Evolutionary conservation across 805 yeast genomes (phyloP).

Genomic region (Cyberlindnera subsufficiens): DNA sequence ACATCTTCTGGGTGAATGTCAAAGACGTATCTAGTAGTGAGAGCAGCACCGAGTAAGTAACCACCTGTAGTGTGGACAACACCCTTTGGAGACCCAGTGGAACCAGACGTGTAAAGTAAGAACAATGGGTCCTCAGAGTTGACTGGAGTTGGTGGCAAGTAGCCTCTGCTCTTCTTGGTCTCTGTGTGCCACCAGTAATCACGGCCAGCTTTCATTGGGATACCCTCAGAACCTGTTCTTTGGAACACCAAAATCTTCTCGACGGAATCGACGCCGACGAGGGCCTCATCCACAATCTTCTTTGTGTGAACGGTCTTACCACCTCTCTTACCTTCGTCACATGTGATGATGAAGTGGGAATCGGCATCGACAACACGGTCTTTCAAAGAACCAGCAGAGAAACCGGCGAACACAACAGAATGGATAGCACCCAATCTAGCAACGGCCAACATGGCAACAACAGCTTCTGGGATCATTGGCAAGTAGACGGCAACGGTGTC

Average conservation of each 20-base stretch:
- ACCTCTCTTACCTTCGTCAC: slow-evolving; percentile 95
- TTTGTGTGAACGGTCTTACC: slow-evolving; percentile 90
- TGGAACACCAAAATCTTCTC: slow-evolving; percentile 80
- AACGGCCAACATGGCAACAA: slow-evolving; percentile 90
- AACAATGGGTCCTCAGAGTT: slow-evolving; percentile 92
- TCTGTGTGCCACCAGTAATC: slow-evolving; percentile 97
- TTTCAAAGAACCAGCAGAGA: slow-evolving; percentile 84
- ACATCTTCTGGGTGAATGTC: slow-evolving; percentile 87
- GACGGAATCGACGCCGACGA: slow-evolving; percentile 65
- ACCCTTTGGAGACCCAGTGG: slow-evolving; percentile 98
- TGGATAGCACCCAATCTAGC: slow-evolving; percentile 94
- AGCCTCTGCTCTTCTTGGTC: slow-evolving; percentile 70
- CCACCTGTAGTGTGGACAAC: slow-evolving; percentile 95
- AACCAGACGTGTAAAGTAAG: slow-evolving; percentile 94
- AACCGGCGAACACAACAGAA: slow-evolving; percentile 95
- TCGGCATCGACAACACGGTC: slow-evolving; percentile 89
- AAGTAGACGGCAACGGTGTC: slow-evolving; percentile 94
- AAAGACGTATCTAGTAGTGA: slow-evolving; percentile 89
- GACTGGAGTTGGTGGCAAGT: slow-evolving; percentile 83
- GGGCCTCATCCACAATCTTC: slow-evolving; percentile 92
- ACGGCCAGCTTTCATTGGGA: slow-evolving; percentile 72
- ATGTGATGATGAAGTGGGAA: slow-evolving; percentile 82
- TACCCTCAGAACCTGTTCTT: slow-evolving; percentile 74
- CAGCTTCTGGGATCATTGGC: slow-evolving; percentile 97
- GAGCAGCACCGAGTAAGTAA: slow-evolving; percentile 84